These are phyloP conservation scores for Eleusine indica DNA, from an alignment of 176 grass and related monocot genomes.

Conservation along the genomic window DNA sequence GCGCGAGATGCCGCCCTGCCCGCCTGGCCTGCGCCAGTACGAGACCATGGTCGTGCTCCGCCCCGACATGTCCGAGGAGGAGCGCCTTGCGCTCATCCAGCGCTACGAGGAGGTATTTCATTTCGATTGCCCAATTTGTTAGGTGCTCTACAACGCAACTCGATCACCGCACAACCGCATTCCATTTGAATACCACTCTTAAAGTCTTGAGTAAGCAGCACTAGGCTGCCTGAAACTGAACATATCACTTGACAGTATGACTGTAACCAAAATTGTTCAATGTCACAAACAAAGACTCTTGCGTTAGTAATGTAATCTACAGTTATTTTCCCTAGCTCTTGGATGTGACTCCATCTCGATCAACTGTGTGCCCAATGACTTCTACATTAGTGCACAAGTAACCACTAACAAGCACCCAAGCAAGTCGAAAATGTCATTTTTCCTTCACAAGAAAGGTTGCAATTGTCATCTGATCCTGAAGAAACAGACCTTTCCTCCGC, in stretches of 20 bases:
- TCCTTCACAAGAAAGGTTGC: too few species aligned
- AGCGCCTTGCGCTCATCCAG: constrained; percentile 92
- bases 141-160: not conserved
- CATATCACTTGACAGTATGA: too few species aligned
- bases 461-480: not conserved
- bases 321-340: not conserved
- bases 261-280: not conserved
- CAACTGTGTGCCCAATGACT: not conserved
- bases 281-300: too few species aligned
- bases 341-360: not conserved
- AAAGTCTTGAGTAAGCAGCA: too few species aligned
- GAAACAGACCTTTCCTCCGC: not conserved
- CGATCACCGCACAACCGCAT: not conserved
- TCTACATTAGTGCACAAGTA: not conserved
- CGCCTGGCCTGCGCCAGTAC: constrained; percentile 85
- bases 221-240: too few species aligned
- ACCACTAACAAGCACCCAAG: not conserved
- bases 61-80: constrained; percentile 95
- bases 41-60: constrained; percentile 91
- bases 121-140: not conserved
- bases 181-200: not conserved
- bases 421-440: too few species aligned
- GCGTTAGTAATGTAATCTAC: not conserved
- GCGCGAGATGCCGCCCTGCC: constrained; percentile 87
- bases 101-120: constrained; percentile 88